Evolutionary conservation across 176 grass and related monocot genomes (phyloP).

Genomic region (Ananas comosus): DNA sequence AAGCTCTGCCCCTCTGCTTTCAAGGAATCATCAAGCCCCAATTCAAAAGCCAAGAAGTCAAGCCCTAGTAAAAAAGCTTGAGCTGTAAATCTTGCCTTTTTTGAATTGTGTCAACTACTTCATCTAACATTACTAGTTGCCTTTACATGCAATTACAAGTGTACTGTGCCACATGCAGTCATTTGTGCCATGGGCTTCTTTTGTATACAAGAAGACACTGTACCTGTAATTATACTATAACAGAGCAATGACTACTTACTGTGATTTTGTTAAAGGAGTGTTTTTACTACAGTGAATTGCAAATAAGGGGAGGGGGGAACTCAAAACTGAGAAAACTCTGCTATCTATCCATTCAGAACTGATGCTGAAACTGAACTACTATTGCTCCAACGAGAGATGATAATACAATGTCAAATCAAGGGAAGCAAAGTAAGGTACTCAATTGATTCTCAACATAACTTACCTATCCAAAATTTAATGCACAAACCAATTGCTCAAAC

Average conservation of each 20-base stretch:
- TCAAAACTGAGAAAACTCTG: no score
- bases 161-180: not conserved
- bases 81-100: not conserved
- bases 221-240: not conserved
- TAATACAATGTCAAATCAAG: not conserved
- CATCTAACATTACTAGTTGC: not conserved
- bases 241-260: not conserved
- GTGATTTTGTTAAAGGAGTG: not conserved
- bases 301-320: no score
- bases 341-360: not conserved
- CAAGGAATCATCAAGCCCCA: conserved; percentile 63
- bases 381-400: not conserved
- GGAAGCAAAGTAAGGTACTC: not conserved
- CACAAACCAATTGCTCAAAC: not conserved
- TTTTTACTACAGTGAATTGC: no score
- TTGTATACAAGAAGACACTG: not conserved
- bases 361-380: not conserved
- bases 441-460: not conserved
- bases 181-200: not conserved
- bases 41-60: conserved; percentile 45
- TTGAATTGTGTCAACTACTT: not conserved
- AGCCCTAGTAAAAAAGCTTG: conserved; percentile 15
- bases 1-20: conserved; percentile 80
- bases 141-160: not conserved
- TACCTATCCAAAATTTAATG: not conserved